Base-by-base conservation (phyloP, 2,329 filamentous ascomycete species). In the Beauveria australis region DNA sequence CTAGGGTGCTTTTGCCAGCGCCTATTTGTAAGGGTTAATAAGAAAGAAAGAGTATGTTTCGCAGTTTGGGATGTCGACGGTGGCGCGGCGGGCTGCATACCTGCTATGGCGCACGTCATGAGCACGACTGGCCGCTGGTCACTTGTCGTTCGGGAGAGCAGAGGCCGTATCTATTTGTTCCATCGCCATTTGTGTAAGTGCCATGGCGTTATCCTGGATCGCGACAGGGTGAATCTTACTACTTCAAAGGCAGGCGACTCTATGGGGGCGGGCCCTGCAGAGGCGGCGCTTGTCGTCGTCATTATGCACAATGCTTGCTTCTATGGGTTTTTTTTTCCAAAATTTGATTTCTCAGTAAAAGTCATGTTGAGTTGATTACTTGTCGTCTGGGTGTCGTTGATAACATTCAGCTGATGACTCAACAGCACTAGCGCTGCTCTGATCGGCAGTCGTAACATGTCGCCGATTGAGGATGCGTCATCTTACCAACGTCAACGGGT, bases 61-160 rank as follows among this genome's bases (percentile, higher is more conserved):
- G 12, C 30, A 33, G 30, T 33, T 33, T 33, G 1, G 30, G 1
- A 33, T 14, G 12, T 14, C 4, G 5, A 12, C 10, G 18, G 7
- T 8, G 24, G 24, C 24, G 24, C 12, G 24, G 16, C 4, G 22
- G 30, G n/a, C 3, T 26, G 9, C 54, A n/a, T 47, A 47, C 60
- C 60, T 33, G 61, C 49, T 12, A 62, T 59, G 28, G 46, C 61
- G 40, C 61, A 62, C 3, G 61, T 60, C 61, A 62, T 60, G 44
- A 62, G 41, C 1, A 59, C 46, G 1, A 62, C 28, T 6, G 61
- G 56, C n/a, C 60, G 37, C 5, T 14, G 26, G 26, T 60, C 61
- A 10, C 19, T 8, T 2, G 22, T 5, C 2, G 43, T 55, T 14
- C 61, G 61, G 9, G 26, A 40, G 5, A 62, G 56, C 7, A 9